Evolutionary conservation across 1,139 yeast species (phyloP), one percentile per base, ranked within the genome.

Genomic region (Lodderomyces orthopsilosis): DNA sequence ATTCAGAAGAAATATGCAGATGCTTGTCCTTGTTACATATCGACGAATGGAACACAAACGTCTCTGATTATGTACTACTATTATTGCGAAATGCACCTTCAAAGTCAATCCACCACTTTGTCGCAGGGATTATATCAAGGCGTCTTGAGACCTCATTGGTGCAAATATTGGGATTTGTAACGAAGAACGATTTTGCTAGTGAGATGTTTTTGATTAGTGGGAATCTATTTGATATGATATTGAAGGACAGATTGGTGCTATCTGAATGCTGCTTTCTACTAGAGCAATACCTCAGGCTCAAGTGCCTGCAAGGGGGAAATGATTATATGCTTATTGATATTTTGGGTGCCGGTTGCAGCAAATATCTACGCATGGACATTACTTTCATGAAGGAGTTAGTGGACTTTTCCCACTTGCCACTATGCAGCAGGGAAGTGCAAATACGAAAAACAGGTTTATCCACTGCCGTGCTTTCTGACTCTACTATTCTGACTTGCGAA

Each of bases 81-180:
- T 55, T 70, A 28, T 58, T 68, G 38, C 70, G 63, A 41, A 61
- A 59, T 51, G 68, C 75, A 0, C 75, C 76, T 2, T 61, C 52
- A 40, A 53, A 52, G 2, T 55, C 52, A 37, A 56, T 72, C 41
- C 62, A 60, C 42, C 57, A 57, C 26, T 54, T 58, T 34, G 45
- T 47, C 10, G 32, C 36, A 9, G 37, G 39, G 9, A 36, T 46
- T 7, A 35, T 48, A 5, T 32, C 26, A n/a, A 38, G 19, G 3
- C 28, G 34, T 6, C 24, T 49, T 17, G 42, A 42, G 28, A 14
- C 13, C 3, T 32, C 22, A 15, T 44, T 46, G 19, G 8, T 43
- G 12, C 26, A 36, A n/a, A 41, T 37, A 32, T 35, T 48, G 30
- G 42, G 38, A 30, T 48, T 49, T 41, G 41, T 49, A 19, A 38